Conservation (phyloP, 2,329 filamentous ascomycete species). For the Fusarium verrucosum region DNA sequence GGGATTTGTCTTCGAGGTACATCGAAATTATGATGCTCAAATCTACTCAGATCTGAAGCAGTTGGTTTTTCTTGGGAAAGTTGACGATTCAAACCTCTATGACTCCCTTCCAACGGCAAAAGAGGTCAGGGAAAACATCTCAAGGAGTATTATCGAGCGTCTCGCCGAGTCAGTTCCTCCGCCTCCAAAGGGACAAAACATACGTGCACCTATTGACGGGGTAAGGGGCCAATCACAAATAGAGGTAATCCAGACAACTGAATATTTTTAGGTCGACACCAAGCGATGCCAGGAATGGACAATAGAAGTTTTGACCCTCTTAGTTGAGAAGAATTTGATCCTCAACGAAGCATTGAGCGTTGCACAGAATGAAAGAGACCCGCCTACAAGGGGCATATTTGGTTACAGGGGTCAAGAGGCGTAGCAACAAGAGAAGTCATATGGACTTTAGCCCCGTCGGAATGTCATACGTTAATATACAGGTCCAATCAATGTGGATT, state of each 20-base stretch:
- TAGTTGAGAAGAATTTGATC: fast-evolving
- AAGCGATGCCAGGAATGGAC: neutral
- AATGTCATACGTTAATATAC: too few species aligned
- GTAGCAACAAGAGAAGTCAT: too few species aligned
- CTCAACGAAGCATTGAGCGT: fast-evolving
- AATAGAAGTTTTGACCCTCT: fast-evolving
- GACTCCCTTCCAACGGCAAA: fast-evolving
- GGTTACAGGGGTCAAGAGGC: neutral
- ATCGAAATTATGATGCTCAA: neutral
- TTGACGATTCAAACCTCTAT: fast-evolving
- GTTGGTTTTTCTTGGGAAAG: neutral
- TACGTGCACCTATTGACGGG: neutral
- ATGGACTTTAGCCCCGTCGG: too few species aligned
- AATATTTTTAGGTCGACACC: neutral
- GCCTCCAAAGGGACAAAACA: fast-evolving
- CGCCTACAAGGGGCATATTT: neutral
- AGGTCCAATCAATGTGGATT: too few species aligned
- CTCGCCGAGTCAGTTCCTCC: fast-evolving
- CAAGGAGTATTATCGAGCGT: fast-evolving
- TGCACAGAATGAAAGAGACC: neutral
- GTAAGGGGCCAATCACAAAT: fast-evolving
- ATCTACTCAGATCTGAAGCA: fast-evolving
- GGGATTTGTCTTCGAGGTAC: neutral
- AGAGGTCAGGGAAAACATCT: fast-evolving
- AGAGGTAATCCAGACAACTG: fast-evolving